Conservation (phyloP, 2,329 filamentous ascomycete genomes). For the Cladobotryum protrusum region DNA sequence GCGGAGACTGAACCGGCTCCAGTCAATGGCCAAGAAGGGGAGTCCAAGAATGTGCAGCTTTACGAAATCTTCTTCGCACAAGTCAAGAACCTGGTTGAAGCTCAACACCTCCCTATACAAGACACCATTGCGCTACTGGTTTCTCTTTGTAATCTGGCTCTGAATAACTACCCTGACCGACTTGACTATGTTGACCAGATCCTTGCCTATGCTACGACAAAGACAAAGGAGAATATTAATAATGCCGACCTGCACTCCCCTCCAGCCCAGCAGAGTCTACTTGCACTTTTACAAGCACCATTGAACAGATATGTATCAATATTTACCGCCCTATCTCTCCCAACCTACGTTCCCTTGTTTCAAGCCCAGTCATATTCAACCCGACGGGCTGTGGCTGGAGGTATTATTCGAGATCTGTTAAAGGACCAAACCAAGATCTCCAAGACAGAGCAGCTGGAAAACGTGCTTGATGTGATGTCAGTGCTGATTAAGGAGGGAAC, state of each 20-base stretch:
- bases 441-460: constrained; percentile 73
- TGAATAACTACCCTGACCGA: constrained; percentile 91
- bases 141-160: constrained; percentile 85
- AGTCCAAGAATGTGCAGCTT: constrained; percentile 65
- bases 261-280: constrained; percentile 78
- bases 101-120: constrained; percentile 84
- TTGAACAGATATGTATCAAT: constrained; percentile 86
- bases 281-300: constrained; percentile 84
- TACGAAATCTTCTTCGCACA: constrained; percentile 98
- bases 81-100: constrained; percentile 87
- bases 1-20: constrained; percentile 43
- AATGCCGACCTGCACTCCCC: constrained; percentile 91
- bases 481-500: constrained; percentile 92
- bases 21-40: constrained; percentile 38
- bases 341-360: constrained; percentile 83
- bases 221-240: constrained; percentile 83
- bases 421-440: constrained; percentile 75
- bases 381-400: constrained; percentile 80
- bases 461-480: constrained; percentile 79
- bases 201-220: constrained; percentile 77
- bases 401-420: constrained; percentile 77
- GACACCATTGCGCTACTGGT: constrained; percentile 91
- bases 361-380: constrained; percentile 92
- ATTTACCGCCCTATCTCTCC: constrained; percentile 91
- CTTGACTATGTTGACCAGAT: constrained; percentile 96